Base-by-base conservation (phyloP, 208 protist genomes). In the Angomonas deanei region DNA sequence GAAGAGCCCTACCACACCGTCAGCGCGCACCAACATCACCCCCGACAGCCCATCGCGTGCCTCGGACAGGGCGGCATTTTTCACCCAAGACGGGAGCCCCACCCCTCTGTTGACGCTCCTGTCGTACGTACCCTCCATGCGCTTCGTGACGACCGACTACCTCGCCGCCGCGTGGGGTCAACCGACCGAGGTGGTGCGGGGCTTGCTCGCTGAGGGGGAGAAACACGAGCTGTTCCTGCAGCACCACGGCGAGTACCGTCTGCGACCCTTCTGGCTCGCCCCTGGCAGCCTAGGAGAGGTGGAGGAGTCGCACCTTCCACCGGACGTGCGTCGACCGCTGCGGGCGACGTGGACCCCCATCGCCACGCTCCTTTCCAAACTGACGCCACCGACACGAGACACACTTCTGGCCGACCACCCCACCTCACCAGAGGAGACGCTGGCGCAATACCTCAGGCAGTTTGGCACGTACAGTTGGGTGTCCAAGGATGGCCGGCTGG, bases 191-290 rank as follows among this genome's bases (percentile, higher is more conserved):
- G 46, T 27, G 46, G 46, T 50, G 4, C n/a, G 3, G 46, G 8
- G 3, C n/a, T 4, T 5, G 8, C 46, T 50, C 36, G 36, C 36
- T 8, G 11, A 15, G 8, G n/a, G 46, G 46, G 5, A 13, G 5
- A 4, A 50, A 13, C 46, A 5, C 8, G 8, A 50, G n/a, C 36
- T 47, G 3, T 23, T 55, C 21, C 21, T 39, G 36, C n/a, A 30
- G 27, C 24, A 28, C 1, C 36, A 6, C 11, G 47, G 32, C 28
- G 26, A 28, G 23, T 67, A 88, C 28, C 84, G 87, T 8, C 67
- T 91, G 50, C 81, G 87, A 1, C 87, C 87, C 2, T 89, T 83
- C 39, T 90, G 77, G 77, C 64, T 94, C 19, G 66, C 87, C 10
- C 87, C 87, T 4, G 69, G 74, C 38, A 78, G 72, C 50, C 68